Evolutionary conservation across 2,329 filamentous ascomycete genomes (phyloP).

Genomic region (Diaporthe velutina): DNA sequence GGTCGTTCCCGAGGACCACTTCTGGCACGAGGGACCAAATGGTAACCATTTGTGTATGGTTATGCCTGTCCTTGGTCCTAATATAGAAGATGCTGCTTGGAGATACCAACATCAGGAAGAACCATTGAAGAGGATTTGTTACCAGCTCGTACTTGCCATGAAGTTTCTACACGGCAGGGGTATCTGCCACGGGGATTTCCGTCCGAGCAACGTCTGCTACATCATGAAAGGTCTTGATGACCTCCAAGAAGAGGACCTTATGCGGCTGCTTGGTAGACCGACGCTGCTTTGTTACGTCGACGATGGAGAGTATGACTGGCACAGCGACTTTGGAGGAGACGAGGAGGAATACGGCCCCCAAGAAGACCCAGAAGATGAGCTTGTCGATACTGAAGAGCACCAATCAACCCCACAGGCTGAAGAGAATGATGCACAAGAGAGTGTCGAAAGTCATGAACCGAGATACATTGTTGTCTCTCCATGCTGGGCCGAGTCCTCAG

Average conservation of each 20-base stretch:
- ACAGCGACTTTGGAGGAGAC: not conserved
- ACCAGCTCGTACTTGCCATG: constrained; percentile 17
- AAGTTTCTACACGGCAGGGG: not conserved
- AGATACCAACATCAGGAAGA: not conserved
- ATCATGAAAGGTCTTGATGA: not conserved
- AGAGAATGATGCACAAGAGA: not conserved
- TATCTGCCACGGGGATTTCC: constrained; percentile 11
- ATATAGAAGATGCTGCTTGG: not conserved
- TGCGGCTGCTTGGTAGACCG: not conserved
- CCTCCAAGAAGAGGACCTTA: not conserved
- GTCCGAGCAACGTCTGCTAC: not conserved
- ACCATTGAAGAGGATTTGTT: not conserved
- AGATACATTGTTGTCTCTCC: not conserved
- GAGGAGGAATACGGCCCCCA: not conserved
- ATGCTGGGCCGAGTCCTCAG: not conserved
- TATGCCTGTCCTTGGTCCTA: not conserved
- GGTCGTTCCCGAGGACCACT: not conserved
- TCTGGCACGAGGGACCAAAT: not conserved
- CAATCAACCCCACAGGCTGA: not conserved
- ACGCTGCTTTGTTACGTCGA: not conserved
- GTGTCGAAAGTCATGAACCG: not conserved
- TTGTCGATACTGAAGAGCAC: not conserved
- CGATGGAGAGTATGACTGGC: constrained; percentile 4
- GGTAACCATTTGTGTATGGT: not conserved
- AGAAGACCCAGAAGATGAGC: not conserved